phyloP scores from a whole-genome alignment of 306 rosid species.

The Ceratonia siliqua region DNA sequence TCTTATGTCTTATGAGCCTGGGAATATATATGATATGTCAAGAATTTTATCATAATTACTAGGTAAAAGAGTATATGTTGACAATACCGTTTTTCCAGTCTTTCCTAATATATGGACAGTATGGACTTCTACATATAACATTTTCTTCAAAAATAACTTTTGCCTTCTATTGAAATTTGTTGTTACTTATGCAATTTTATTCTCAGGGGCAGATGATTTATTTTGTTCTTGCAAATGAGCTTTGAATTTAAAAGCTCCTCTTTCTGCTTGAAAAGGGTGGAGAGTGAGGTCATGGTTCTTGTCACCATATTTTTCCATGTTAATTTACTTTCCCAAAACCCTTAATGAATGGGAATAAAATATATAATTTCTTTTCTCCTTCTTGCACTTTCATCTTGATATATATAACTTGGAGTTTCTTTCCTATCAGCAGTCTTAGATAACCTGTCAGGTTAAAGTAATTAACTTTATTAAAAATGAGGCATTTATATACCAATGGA shows the following conservation, averaged over 20 bases:
- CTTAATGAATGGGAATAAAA: background rate
- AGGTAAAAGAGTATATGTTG: background rate
- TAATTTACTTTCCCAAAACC: background rate
- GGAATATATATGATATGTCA: background rate
- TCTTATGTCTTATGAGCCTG: background rate
- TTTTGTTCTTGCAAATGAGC: background rate
- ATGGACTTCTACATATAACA: background rate
- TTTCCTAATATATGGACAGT: background rate
- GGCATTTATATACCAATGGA: background rate
- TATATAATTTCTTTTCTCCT: background rate
- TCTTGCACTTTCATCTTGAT: background rate
- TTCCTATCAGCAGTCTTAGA: background rate
- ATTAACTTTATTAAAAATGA: background rate
- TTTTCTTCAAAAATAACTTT: background rate
- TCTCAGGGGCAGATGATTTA: background rate
- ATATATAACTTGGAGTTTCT: background rate
- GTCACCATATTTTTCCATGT: background rate
- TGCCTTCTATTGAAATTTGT: background rate
- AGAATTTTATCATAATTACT: background rate
- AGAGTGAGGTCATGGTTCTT: conserved; percentile 2
- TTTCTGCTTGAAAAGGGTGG: conserved; percentile 5
- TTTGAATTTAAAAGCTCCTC: background rate
- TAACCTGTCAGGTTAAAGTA: background rate
- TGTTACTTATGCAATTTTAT: background rate
- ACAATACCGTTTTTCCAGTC: background rate